Evolutionary conservation across 306 rosid species (phyloP).

Genomic region (Medicago ruthenica): DNA sequence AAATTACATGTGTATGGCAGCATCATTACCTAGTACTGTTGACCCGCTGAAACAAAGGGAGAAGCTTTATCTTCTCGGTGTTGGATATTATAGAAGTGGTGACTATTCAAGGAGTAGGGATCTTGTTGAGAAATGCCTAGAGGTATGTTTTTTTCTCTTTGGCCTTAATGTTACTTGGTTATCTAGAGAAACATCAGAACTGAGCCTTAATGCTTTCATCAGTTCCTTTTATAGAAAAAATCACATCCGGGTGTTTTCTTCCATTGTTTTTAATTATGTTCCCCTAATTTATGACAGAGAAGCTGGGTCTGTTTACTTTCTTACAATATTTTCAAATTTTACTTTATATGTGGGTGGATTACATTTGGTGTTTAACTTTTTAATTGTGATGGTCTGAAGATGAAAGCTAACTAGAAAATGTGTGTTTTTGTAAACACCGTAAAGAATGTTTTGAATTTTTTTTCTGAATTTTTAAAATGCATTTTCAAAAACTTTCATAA

Average conservation of each 20-base stretch:
- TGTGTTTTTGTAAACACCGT: background rate
- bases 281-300: background rate
- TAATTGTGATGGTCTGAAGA: background rate
- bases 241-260: background rate
- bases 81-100: constrained; percentile 71
- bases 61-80: constrained; percentile 87
- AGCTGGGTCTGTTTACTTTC: background rate
- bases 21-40: constrained; percentile 60
- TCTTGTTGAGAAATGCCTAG: constrained; percentile 70
- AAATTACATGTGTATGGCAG: constrained; percentile 47
- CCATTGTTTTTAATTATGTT: background rate
- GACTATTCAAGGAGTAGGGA: constrained; percentile 80
- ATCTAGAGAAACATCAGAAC: background rate
- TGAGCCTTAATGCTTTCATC: background rate
- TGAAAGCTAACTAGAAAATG: background rate
- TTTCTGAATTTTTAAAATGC: background rate
- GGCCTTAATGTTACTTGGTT: constrained; percentile 2
- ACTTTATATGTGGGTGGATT: background rate
- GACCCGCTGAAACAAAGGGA: constrained; percentile 76
- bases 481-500: background rate
- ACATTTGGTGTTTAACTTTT: background rate
- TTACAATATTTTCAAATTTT: background rate
- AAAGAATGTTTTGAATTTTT: background rate
- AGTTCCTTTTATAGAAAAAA: background rate
- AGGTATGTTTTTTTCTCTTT: constrained; percentile 52